phyloP scores from a whole-genome alignment of 176 grass and related monocot species.

The Ensete glaucum region DNA sequence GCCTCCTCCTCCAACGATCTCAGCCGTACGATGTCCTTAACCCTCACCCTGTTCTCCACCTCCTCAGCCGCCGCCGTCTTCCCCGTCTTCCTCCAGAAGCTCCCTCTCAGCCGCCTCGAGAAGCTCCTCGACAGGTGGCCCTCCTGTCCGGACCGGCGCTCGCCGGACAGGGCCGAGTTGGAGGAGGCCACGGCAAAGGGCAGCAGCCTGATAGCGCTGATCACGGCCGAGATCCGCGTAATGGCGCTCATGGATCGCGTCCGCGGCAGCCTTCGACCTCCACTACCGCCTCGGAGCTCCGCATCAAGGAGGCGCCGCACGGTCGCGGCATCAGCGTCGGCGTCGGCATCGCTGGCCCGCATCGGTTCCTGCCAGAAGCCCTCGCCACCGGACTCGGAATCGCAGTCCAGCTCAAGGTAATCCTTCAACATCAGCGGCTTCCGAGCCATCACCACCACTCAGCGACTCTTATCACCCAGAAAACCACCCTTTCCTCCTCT shows the following conservation, averaged over 20 bases:
- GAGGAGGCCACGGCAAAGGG: background rate
- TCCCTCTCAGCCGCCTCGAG: background rate
- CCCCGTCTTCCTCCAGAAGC: constrained; percentile 2
- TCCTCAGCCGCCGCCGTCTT: background rate
- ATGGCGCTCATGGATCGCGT: background rate
- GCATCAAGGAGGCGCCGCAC: constrained; percentile 8
- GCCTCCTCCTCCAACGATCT: background rate
- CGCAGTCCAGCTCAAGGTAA: constrained; percentile 8
- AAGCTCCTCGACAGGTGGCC: background rate
- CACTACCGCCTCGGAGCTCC: background rate
- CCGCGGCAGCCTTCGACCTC: background rate
- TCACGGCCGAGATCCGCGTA: background rate
- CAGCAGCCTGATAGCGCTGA: background rate
- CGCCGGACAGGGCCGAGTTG: background rate
- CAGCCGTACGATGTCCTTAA: background rate
- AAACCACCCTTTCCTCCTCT: background rate
- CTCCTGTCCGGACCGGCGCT: no score
- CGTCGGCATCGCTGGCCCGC: background rate
- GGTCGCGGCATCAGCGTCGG: background rate
- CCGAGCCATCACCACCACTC: background rate
- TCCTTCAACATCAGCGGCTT: constrained; percentile 12
- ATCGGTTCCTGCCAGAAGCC: no score
- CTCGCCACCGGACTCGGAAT: background rate
- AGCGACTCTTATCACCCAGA: background rate
- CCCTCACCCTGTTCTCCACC: background rate